Conservation (phyloP, 257 asterid genomes). For the Thymus mandschuricus region DNA sequence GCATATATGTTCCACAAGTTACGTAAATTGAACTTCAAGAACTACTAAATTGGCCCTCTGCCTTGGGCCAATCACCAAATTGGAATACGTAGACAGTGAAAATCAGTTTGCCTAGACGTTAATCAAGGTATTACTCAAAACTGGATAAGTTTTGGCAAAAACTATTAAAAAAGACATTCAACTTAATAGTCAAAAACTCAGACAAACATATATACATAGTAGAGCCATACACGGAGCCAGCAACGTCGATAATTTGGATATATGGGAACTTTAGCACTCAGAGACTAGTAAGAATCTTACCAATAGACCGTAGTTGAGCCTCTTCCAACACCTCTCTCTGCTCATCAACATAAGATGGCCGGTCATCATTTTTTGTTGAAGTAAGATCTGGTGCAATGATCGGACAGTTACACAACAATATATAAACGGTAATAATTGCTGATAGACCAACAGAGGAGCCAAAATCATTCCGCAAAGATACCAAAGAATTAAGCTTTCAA, state of each 20-base stretch:
- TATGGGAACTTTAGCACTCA: slow-evolving; percentile 1
- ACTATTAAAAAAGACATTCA: no score
- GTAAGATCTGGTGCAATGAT: slow-evolving; percentile 44
- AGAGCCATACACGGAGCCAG: not conserved
- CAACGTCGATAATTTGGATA: not conserved
- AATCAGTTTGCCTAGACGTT: no score
- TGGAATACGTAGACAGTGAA: no score
- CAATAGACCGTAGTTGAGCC: slow-evolving; percentile 62
- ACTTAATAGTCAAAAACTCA: no score
- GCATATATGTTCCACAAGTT: slow-evolving; percentile 3
- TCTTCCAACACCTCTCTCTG: slow-evolving; percentile 64
- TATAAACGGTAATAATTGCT: not conserved
- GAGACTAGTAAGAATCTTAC: slow-evolving; percentile 41
- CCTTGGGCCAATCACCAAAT: no score
- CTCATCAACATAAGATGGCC: slow-evolving; percentile 55
- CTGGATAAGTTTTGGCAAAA: no score
- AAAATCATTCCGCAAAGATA: slow-evolving; percentile 4
- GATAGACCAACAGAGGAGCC: slow-evolving; percentile 3
- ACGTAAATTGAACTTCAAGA: not conserved
- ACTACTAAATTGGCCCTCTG: not conserved
- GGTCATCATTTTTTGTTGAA: slow-evolving; percentile 41
- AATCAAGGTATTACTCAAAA: no score
- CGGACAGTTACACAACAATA: not conserved
- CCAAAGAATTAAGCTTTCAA: not conserved
- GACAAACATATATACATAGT: no score